Conservation (phyloP, 768 basidiomycete species). For the Mycena rebaudengoi region DNA sequence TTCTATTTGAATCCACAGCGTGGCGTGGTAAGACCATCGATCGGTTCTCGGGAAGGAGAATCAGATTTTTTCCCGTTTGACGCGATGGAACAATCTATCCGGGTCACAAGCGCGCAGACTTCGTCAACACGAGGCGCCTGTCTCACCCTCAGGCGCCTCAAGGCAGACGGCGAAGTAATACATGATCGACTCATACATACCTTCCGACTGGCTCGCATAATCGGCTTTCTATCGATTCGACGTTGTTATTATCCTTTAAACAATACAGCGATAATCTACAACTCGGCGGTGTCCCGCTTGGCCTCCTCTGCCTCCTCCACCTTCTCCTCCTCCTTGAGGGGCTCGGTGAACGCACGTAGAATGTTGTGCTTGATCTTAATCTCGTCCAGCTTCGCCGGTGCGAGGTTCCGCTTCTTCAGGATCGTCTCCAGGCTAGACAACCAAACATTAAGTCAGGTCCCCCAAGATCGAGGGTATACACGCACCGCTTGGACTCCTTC, state of each 20-base stretch:
- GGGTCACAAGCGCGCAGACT: slow-evolving; percentile 42
- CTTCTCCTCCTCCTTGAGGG: slow-evolving; percentile 45
- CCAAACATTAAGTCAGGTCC: slow-evolving; percentile 19
- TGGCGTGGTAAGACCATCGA: slow-evolving; percentile 24
- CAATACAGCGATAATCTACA: slow-evolving; percentile 40
- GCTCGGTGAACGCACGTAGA: slow-evolving; percentile 65
- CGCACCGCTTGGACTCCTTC: slow-evolving; percentile 87
- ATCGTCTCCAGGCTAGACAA: slow-evolving; percentile 72
- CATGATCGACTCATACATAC: too few relatives aligned
- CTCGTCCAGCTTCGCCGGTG: slow-evolving; percentile 87
- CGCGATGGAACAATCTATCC: slow-evolving; percentile 21
- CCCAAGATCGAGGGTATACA: slow-evolving; percentile 19
- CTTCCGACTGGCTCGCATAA: too few relatives aligned
- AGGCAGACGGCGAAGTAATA: slow-evolving; percentile 25
- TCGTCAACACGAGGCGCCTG: slow-evolving; percentile 39
- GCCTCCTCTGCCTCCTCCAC: too few relatives aligned
- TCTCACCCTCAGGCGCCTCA: slow-evolving; percentile 6
- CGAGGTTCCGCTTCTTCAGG: slow-evolving; percentile 79
- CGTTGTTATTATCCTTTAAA: slow-evolving; percentile 2
- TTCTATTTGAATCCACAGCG: slow-evolving; percentile 14
- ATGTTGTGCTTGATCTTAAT: slow-evolving; percentile 93
- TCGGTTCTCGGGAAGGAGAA: slow-evolving; percentile 11
- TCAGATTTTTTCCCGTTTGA: slow-evolving; percentile 19
- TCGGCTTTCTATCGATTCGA: too few relatives aligned
- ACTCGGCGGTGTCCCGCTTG: slow-evolving; percentile 44